phyloP scores from a whole-genome alignment of 2,329 filamentous ascomycete genomes.

The Hypoxylon sp. region DNA sequence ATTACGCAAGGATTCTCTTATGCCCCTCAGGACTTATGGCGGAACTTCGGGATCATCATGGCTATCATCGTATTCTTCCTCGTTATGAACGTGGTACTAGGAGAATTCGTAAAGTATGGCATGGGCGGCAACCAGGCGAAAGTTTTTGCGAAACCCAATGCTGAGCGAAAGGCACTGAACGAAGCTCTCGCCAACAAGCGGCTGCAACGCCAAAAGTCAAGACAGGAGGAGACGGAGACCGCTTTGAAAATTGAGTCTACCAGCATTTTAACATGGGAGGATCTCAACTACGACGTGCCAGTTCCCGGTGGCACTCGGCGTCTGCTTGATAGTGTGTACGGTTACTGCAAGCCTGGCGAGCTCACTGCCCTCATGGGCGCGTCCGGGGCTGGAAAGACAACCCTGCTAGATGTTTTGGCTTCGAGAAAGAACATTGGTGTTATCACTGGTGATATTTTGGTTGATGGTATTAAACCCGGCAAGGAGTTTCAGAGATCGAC shows the following conservation, averaged over 20 bases:
- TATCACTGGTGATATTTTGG: conserved; percentile 68
- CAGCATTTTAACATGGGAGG: conserved; percentile 86
- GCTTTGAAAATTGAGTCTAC: conserved; percentile 71
- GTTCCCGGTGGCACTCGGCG: conserved; percentile 68
- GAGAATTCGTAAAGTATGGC: conserved; percentile 82
- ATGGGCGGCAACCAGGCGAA: conserved; percentile 85
- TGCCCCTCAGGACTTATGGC: conserved; percentile 76
- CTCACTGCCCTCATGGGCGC: conserved; percentile 86
- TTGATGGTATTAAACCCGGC: conserved; percentile 68
- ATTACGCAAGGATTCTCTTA: conserved; percentile 78
- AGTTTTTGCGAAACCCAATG: conserved; percentile 78
- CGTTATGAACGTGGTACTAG: conserved; percentile 79
- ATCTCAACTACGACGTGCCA: conserved; percentile 82
- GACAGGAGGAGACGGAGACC: conserved; percentile 59
- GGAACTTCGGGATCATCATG: conserved; percentile 85
- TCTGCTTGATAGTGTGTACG: conserved; percentile 69
- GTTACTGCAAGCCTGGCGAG: conserved; percentile 81
- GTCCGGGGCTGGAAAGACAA: conserved; percentile 90
- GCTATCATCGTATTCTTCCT: conserved; percentile 83
- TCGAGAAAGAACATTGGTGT: conserved; percentile 72
- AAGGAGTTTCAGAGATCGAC: conserved; percentile 73
- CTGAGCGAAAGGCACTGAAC: conserved; percentile 76
- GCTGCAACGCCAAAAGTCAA: conserved; percentile 65
- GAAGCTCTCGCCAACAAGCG: conserved; percentile 71
- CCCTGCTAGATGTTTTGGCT: conserved; percentile 81